Evolutionary conservation across 2,329 filamentous ascomycete species (phyloP).

Genomic region (Alternaria incomplexa): DNA sequence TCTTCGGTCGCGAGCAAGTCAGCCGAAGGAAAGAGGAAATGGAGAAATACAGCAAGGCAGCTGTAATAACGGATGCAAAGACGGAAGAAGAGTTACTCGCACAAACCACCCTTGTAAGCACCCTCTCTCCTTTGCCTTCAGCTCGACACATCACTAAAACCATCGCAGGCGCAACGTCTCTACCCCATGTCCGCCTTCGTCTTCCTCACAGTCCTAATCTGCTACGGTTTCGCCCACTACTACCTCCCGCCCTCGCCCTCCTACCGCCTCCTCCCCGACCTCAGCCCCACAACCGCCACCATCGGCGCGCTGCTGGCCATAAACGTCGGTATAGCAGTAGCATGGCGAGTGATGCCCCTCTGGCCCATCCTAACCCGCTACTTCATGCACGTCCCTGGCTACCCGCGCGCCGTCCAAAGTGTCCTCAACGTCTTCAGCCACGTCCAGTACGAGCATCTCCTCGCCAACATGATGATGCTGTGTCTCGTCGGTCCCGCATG

Average conservation of each 20-base stretch:
- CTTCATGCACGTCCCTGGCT: conserved; percentile 53
- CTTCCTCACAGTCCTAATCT: conserved; percentile 31
- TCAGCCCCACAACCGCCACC: conserved; percentile 51
- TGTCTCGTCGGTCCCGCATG: conserved; percentile 66
- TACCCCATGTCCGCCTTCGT: conserved; percentile 46
- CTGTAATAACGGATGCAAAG: conserved; percentile 29
- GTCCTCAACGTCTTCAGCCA: conserved; percentile 74
- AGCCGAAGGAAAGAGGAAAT: conserved; percentile 37
- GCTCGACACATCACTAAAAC: neutral
- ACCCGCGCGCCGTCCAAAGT: conserved; percentile 66
- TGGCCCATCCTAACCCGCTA: conserved; percentile 73
- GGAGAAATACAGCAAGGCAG: conserved; percentile 34
- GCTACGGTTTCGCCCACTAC: conserved; percentile 37
- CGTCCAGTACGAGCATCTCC: conserved; percentile 62
- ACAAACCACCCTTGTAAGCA: conserved; percentile 42
- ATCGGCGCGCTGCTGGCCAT: conserved; percentile 65
- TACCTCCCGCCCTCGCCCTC: conserved; percentile 39
- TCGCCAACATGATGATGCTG: conserved; percentile 69
- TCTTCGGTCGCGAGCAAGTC: conserved; percentile 42
- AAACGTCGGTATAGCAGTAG: conserved; percentile 63
- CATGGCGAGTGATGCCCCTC: conserved; percentile 69
- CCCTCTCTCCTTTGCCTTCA: no score
- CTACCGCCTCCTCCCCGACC: conserved; percentile 43
- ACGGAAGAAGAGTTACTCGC: conserved; percentile 35
- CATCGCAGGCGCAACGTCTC: conserved; percentile 40